Evolutionary conservation across 768 basidiomycete species (phyloP), one percentile per base, ranked within the genome.

Genomic region (Strobilomyces confusus): DNA sequence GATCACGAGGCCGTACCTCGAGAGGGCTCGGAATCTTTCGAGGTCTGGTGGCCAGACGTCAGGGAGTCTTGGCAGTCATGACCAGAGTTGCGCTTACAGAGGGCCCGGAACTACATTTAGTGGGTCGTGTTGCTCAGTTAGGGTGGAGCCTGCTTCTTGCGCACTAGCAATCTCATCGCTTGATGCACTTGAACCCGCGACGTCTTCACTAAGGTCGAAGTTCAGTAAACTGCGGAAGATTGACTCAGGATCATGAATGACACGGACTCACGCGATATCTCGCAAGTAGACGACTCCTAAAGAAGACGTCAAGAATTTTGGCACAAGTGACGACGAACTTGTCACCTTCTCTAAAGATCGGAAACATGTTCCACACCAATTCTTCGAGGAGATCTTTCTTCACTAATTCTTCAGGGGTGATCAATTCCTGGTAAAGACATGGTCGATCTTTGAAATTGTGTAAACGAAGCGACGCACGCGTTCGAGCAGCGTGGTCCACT

Each of bases 1-100:
- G 61, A 43, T 64, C 64, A 44, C 38, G 47, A 20, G 44, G 15
- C 26, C 30, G 49, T 19, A 56, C 23, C 42, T 38, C 26, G 26
- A 26, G 8, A 4, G 26, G 8, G 8, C 26, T 49, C 30, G 6
- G 13, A 14, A 33, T 11, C 11, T 30, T 30, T 11, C 29, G 32
- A 33, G 32, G 11, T 14, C 13, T 14, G 32, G 6, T 14, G 13
- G 9, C 32, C 29, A 30, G n/a, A n/a, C n/a, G n/a, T n/a, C n/a
- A n/a, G n/a, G n/a, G n/a, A n/a, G n/a, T n/a, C n/a, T n/a, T n/a
- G n/a, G n/a, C n/a, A n/a, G n/a, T n/a, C n/a, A n/a, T n/a, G n/a
- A n/a, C n/a, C n/a, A n/a, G 29, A 30, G 29, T 30, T 30, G 29
- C 11, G 11, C 29, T 30, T 30, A 30, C 29, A 11, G 29, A 5